Conservation (phyloP, 2,329 filamentous ascomycete species). For the Cladosporium oxysporum region DNA sequence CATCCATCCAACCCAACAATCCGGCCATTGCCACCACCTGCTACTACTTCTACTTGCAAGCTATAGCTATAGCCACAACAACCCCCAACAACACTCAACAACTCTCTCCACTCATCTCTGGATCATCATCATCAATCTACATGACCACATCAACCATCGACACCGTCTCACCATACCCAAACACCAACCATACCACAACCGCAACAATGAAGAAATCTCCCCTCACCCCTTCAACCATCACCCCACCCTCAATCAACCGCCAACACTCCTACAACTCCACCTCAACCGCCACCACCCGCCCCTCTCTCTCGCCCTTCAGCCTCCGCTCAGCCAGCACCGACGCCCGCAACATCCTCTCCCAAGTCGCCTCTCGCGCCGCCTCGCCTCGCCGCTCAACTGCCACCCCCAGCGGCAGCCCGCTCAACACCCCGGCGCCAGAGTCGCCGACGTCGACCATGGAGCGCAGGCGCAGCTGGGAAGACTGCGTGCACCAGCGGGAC, state of each 20-base stretch:
- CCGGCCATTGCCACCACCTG: not conserved
- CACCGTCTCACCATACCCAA: not conserved
- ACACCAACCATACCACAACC: not conserved
- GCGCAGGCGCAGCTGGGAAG: constrained; percentile 31
- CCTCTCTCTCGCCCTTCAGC: constrained; percentile 23
- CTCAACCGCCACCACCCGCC: constrained; percentile 16
- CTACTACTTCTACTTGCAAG: not conserved
- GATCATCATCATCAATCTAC: not conserved
- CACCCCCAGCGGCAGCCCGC: not conserved
- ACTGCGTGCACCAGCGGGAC: constrained; percentile 34
- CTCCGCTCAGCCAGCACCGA: constrained; percentile 7
- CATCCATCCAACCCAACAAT: not conserved
- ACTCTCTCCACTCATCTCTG: not conserved
- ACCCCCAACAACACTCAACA: not conserved
- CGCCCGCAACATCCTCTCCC: constrained; percentile 23
- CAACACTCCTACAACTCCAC: constrained; percentile 32
- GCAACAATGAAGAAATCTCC: constrained; percentile 27
- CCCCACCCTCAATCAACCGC: constrained; percentile 33
- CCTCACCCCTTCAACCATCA: constrained; percentile 31
- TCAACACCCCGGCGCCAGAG: constrained; percentile 8
- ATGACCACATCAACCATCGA: not conserved
- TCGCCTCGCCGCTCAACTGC: constrained; percentile 28
- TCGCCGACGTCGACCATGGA: constrained; percentile 15
- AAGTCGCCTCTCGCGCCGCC: constrained; percentile 28
- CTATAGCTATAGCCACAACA: not conserved